phyloP scores from a whole-genome alignment of 2,329 filamentous ascomycete species.

The Septoria petroselini region DNA sequence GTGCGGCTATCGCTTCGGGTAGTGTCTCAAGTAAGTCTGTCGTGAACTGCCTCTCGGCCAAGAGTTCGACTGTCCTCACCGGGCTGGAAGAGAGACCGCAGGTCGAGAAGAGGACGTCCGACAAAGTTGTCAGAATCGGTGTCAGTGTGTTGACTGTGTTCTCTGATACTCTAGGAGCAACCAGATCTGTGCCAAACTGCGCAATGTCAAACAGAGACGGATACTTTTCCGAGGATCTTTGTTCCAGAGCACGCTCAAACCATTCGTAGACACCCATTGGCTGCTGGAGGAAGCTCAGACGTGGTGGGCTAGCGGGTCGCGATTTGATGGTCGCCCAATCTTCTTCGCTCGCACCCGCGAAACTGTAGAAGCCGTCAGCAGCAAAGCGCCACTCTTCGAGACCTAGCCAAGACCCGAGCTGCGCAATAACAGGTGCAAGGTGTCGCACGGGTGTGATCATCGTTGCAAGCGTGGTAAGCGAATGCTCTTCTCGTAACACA shows the following conservation, averaged over 20 bases:
- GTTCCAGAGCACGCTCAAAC: constrained; percentile 32
- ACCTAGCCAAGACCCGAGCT: constrained; percentile 77
- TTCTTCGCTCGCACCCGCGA: constrained; percentile 57
- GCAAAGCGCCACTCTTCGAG: constrained; percentile 63
- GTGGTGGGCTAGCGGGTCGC: constrained; percentile 3
- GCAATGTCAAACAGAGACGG: constrained; percentile 30
- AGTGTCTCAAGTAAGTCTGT: constrained; percentile 70
- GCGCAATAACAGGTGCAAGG: constrained; percentile 72
- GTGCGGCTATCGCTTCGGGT: constrained; percentile 77
- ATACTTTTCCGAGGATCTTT: constrained; percentile 22
- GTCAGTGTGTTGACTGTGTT: constrained; percentile 23
- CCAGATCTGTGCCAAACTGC: constrained; percentile 18
- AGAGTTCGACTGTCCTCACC: constrained; percentile 50
- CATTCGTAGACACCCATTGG: constrained; percentile 34
- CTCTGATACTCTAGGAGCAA: constrained; percentile 6
- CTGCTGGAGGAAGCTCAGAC: constrained; percentile 26
- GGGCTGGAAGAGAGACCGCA: constrained; percentile 25
- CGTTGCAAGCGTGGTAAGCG: constrained; percentile 57
- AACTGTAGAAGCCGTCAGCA: constrained; percentile 54
- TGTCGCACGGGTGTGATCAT: neutral
- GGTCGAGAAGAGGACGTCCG: constrained; percentile 27
- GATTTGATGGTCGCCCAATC: constrained; percentile 42
- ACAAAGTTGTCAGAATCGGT: constrained; percentile 28
- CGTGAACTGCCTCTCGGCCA: constrained; percentile 68
- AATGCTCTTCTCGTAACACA: constrained; percentile 83